phyloP scores from a whole-genome alignment of 129 eudicot species.

The Gnaphalium uliginosum region DNA sequence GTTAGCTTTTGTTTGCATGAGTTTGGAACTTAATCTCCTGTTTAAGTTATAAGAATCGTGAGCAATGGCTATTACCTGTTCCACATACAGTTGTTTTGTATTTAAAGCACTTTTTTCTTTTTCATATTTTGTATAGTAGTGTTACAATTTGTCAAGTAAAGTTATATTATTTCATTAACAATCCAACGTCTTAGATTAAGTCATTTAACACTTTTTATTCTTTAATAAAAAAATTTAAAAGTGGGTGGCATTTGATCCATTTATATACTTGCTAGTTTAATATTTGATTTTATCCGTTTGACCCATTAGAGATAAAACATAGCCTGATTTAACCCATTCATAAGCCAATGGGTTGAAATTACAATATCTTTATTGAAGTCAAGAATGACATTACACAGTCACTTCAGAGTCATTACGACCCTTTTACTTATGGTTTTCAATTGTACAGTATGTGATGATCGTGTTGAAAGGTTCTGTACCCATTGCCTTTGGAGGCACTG shows the following conservation, averaged over 20 bases:
- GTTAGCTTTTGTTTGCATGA: neutral
- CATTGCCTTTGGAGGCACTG: constrained; percentile 85
- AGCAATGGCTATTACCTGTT: neutral
- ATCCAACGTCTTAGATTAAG: too few relatives aligned
- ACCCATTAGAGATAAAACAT: too few relatives aligned
- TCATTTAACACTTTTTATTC: too few relatives aligned
- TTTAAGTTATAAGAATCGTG: neutral
- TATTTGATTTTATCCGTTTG: neutral
- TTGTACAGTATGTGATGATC: constrained; percentile 87
- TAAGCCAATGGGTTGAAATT: neutral
- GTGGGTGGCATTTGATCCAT: neutral
- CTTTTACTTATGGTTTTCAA: constrained; percentile 5
- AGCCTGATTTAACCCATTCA: too few relatives aligned
- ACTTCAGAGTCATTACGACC: neutral
- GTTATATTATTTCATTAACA: too few relatives aligned
- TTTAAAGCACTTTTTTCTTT: neutral
- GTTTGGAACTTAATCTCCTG: neutral
- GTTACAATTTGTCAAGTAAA: neutral
- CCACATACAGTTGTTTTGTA: neutral
- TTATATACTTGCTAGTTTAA: too few relatives aligned
- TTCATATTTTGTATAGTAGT: neutral
- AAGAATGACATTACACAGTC: neutral
- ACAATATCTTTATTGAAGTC: constrained; percentile 43
- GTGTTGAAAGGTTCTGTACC: constrained; percentile 87
- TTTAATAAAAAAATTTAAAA: too few relatives aligned